These are phyloP conservation scores for Abrus precatorius DNA, from an alignment of 306 rosid genomes.

Conservation along the genomic window DNA sequence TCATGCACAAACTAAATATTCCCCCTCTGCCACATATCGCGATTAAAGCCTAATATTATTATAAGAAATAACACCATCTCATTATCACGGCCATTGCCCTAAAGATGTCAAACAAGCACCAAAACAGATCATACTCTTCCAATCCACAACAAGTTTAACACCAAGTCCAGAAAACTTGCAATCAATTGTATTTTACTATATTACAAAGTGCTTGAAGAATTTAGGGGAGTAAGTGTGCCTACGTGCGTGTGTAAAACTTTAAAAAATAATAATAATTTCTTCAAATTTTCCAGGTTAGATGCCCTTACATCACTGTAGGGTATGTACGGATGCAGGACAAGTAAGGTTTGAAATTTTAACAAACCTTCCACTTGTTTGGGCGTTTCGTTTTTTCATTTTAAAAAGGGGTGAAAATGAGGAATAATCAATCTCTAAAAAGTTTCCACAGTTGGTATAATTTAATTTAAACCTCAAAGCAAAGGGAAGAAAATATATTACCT, in stretches of 20 bases:
- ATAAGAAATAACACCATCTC: background rate
- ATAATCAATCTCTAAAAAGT: background rate
- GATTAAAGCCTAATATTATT: background rate
- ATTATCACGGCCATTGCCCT: background rate
- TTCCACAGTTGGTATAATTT: background rate
- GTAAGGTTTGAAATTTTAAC: slow-evolving; percentile 40
- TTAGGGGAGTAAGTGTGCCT: background rate
- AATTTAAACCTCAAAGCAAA: slow-evolving; percentile 1
- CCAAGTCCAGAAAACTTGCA: background rate
- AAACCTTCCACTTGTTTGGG: slow-evolving; percentile 56
- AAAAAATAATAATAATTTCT: background rate
- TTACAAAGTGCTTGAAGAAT: background rate
- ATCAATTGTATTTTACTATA: background rate
- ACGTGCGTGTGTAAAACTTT: background rate
- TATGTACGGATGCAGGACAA: background rate
- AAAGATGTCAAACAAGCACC: slow-evolving; percentile 33
- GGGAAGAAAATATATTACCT: background rate
- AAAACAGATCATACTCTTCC: slow-evolving; percentile 1
- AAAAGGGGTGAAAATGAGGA: background rate
- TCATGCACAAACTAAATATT: slow-evolving; percentile 6
- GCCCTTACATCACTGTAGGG: background rate
- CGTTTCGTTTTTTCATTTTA: background rate
- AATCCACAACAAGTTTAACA: background rate
- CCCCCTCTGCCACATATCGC: background rate
- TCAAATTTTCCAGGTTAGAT: background rate